Base-by-base conservation (phyloP, 1,284 basidiomycete genomes). In the Pyrrhoderma noxium region DNA sequence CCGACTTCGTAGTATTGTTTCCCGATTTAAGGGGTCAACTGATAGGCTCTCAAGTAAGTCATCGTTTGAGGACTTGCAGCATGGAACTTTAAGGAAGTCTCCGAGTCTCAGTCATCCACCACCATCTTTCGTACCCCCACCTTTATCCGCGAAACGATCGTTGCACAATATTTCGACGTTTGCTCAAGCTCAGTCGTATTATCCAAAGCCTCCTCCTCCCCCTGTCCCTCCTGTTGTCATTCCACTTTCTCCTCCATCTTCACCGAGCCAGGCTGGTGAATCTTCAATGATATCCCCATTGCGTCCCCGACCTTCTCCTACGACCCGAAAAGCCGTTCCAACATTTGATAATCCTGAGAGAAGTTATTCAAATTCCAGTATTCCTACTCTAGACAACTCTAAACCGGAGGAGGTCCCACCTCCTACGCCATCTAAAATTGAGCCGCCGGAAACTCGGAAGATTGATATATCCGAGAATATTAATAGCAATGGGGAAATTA, bases 1-100 rank as follows among this genome's bases (percentile, higher is more conserved):
- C 42, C 74, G 85, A 34, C 66, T 89, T 53, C 82, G 86, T 62
- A 77, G 80, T 55, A 89, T 89, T 81, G 85, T 89, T 59, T 88
- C 85, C 21, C 80, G 79, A 58, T 68, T 89, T 43, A 79, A 76
- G 45, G 67, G 86, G 45, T 71, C 68, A 23, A 75, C 73, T 49
- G 79, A 79, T 59, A 62, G 62, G 47, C 61, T 78, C 51, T 63
- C 62, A 42, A 61, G 59, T 31, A 57, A 57, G 16, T 49, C 51
- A 36, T 63, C 64, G 22, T 63, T 59, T 42, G 64, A 61, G 18
- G 65, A 58, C 34, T 44, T 48, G 16, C n/a, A n/a, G n/a, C 27
- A 31, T 31, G 27, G 27, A 11, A 46, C 27, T 41, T 35, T 39
- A 35, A 38, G 21, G 16, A 48, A 47, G 34, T 47, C 43, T 25